Conservation (phyloP, 306 rosid genomes). For the Vicia faba region DNA sequence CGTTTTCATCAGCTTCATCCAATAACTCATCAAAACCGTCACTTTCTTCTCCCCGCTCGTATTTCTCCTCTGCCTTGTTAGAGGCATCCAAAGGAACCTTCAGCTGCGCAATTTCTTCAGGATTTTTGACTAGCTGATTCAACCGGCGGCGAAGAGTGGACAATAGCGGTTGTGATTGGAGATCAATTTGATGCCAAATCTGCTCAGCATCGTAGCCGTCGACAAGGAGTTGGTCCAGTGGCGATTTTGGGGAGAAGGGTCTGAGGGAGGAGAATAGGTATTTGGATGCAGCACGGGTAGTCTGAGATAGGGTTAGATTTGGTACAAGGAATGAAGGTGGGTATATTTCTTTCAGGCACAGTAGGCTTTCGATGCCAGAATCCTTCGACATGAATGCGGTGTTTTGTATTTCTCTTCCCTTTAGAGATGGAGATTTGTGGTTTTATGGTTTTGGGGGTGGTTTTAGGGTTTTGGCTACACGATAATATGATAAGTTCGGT, state of each 20-base stretch:
- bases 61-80: constrained; percentile 28
- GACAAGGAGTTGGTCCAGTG: constrained; percentile 68
- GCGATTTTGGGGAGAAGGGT: constrained; percentile 69
- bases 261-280: constrained; percentile 62
- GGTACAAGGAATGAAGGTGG: constrained; percentile 66
- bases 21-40: constrained; percentile 58
- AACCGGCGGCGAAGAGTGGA: constrained; percentile 65
- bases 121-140: constrained; percentile 59
- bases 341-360: constrained; percentile 51
- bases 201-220: constrained; percentile 92
- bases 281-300: constrained; percentile 72
- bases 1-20: constrained; percentile 46
- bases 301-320: constrained; percentile 48
- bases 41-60: constrained; percentile 35
- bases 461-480: too few relatives aligned
- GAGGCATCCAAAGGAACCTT: too few relatives aligned
- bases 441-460: too few relatives aligned
- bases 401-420: too few relatives aligned
- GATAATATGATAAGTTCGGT: too few relatives aligned
- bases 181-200: constrained; percentile 96
- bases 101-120: constrained; percentile 52
- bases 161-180: constrained; percentile 79
- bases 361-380: too few relatives aligned
- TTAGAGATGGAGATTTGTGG: too few relatives aligned
- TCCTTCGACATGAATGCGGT: too few relatives aligned